Evolutionary conservation across 2,329 filamentous ascomycete genomes (phyloP).

Genomic region (Cordyceps pruinosa): DNA sequence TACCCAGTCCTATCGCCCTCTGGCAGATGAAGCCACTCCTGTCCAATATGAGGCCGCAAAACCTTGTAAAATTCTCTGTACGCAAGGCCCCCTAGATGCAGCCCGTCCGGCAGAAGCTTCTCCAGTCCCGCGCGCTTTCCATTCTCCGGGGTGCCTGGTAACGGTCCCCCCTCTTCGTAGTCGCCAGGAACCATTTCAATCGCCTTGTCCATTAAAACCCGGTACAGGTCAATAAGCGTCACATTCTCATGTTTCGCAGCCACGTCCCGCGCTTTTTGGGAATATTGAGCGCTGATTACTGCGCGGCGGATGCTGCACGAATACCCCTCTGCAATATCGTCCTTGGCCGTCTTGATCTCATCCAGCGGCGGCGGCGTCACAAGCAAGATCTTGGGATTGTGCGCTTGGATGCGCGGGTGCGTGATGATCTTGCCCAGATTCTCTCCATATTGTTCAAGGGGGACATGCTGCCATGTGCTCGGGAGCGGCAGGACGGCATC

Average conservation of each 20-base stretch:
- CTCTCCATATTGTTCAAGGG: slow-evolving; percentile 64
- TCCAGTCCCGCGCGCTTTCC: slow-evolving; percentile 45
- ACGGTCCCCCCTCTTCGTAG: slow-evolving; percentile 41
- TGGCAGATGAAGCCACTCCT: slow-evolving; percentile 32
- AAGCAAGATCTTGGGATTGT: slow-evolving; percentile 67
- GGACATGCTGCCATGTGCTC: slow-evolving; percentile 65
- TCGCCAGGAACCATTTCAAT: slow-evolving; percentile 50
- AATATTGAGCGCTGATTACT: slow-evolving; percentile 46
- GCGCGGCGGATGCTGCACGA: slow-evolving; percentile 37
- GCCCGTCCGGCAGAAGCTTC: slow-evolving; percentile 47
- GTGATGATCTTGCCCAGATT: slow-evolving; percentile 68
- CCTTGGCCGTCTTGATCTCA: slow-evolving; percentile 55
- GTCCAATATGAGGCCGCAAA: slow-evolving; percentile 41
- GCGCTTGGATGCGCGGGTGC: slow-evolving; percentile 62
- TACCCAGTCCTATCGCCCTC: slow-evolving; percentile 33
- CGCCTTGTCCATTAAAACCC: slow-evolving; percentile 66
- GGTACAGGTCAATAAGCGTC: slow-evolving; percentile 72
- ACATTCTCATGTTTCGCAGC: slow-evolving; percentile 61
- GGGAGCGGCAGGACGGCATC: slow-evolving; percentile 66
- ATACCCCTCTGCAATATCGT: slow-evolving; percentile 42
- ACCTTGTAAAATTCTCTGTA: slow-evolving; percentile 47
- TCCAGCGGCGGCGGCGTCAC: slow-evolving; percentile 79
- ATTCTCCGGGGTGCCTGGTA: slow-evolving; percentile 43
- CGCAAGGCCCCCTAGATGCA: slow-evolving; percentile 49
- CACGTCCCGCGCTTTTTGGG: slow-evolving; percentile 57